Evolutionary conservation across 805 yeast species (phyloP).

Genomic region (Komagataella phaffii): DNA sequence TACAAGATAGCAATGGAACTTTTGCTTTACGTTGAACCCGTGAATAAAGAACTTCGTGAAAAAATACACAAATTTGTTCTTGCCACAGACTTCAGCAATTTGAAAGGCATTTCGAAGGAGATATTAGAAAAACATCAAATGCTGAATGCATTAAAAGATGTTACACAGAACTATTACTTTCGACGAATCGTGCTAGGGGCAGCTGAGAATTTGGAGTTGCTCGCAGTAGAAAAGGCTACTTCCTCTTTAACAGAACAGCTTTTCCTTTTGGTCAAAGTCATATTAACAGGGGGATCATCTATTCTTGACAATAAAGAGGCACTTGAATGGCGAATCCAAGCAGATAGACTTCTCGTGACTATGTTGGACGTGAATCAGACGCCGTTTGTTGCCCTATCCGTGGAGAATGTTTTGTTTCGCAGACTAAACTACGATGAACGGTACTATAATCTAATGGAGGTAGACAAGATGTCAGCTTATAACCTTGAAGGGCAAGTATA

Average conservation of each 20-base stretch:
- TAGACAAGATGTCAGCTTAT: constrained; percentile 55
- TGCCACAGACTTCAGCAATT: constrained; percentile 57
- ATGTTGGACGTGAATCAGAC: constrained; percentile 42
- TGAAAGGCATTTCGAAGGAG: constrained; percentile 31
- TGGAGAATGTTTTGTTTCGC: constrained; percentile 47
- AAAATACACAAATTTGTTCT: constrained; percentile 52
- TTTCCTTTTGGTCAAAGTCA: constrained; percentile 28
- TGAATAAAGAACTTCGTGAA: constrained; percentile 39
- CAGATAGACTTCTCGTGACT: constrained; percentile 63
- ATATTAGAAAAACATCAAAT: constrained; percentile 37
- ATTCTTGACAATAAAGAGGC: constrained; percentile 11
- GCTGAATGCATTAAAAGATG: constrained; percentile 22
- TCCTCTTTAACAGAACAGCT: constrained; percentile 15
- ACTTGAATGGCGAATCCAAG: constrained; percentile 47
- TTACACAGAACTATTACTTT: constrained; percentile 34
- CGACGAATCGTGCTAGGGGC: constrained; percentile 27
- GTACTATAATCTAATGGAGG: constrained; percentile 43
- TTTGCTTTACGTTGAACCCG: constrained; percentile 64
- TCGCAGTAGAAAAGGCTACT: constrained; percentile 20
- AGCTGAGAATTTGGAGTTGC: constrained; percentile 14
- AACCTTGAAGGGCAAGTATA: constrained; percentile 43
- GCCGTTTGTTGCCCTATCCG: constrained; percentile 59
- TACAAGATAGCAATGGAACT: constrained; percentile 51
- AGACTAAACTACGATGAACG: constrained; percentile 54
- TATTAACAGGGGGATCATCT: constrained; percentile 7